Conservation (phyloP, 2,329 filamentous ascomycete genomes). For the Sporothrix luriei region DNA sequence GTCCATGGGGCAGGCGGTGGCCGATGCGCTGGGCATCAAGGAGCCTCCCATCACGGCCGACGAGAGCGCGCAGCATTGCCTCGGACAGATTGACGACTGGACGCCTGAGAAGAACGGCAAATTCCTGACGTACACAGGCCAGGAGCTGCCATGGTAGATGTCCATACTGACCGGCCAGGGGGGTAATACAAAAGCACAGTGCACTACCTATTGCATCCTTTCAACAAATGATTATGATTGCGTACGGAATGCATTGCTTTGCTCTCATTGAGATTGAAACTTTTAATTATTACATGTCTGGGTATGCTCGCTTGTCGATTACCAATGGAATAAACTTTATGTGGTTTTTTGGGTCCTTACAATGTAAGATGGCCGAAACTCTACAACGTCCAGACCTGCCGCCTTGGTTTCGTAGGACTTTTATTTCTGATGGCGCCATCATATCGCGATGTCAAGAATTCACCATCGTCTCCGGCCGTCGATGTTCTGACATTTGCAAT, state of each 20-base stretch:
- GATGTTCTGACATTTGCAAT: too few species aligned
- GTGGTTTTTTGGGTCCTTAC: too few species aligned
- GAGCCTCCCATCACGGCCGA: constrained; percentile 37
- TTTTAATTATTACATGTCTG: background rate
- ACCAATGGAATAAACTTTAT: too few species aligned
- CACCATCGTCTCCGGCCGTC: too few species aligned
- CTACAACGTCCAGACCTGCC: too few species aligned
- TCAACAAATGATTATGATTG: background rate
- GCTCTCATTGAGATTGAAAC: background rate
- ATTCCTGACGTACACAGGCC: constrained; percentile 34
- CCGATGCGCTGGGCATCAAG: constrained; percentile 37
- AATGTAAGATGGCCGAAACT: too few species aligned
- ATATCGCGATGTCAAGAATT: too few species aligned
- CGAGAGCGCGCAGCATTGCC: constrained; percentile 37
- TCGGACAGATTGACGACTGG: constrained; percentile 36
- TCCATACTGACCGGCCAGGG: background rate
- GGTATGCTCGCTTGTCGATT: too few species aligned
- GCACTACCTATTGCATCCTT: background rate
- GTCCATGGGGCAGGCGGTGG: constrained; percentile 38
- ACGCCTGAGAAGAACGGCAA: constrained; percentile 34
- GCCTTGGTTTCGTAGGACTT: too few species aligned
- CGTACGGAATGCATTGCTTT: background rate
- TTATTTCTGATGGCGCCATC: too few species aligned
- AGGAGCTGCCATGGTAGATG: constrained; percentile 38
- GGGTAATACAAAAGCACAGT: too few species aligned